Percentiles rank a stretch among this genome's conserved stretches.
Evolutionary conservation across 139 green algal genomes (phyloP).

Genomic region (Micromonas commoda): DNA sequence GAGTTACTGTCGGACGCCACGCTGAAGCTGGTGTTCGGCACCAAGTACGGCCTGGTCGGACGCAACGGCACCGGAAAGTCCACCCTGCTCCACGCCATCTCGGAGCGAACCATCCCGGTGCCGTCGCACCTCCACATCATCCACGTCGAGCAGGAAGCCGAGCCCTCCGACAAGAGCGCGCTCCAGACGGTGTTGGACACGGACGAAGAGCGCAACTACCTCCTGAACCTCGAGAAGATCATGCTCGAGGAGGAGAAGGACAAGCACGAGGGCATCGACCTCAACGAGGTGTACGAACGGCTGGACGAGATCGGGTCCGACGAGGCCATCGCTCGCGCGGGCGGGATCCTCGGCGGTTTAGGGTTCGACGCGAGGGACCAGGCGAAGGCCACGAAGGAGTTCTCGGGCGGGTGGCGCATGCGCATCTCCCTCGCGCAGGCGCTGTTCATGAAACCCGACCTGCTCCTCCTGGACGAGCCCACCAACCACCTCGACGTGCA

Average conservation of each 20-base stretch:
- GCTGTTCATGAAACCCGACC: slow-evolving; percentile 50
- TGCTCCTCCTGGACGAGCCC: slow-evolving; percentile 54
- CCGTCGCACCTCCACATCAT: slow-evolving; percentile 37
- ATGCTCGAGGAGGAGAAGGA: slow-evolving; percentile 33
- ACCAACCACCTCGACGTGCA: slow-evolving; percentile 55
- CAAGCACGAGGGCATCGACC: slow-evolving; percentile 26
- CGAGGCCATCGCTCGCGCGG: slow-evolving; percentile 39
- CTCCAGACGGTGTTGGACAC: slow-evolving; percentile 44
- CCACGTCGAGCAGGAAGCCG: slow-evolving; percentile 53
- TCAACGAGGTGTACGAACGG: slow-evolving; percentile 49
- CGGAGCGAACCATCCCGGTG: slow-evolving; percentile 29
- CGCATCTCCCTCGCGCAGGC: slow-evolving; percentile 46
- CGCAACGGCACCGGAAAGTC: slow-evolving; percentile 51
- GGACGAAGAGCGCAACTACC: slow-evolving; percentile 40
- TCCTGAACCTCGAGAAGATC: slow-evolving; percentile 41
- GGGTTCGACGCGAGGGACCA: slow-evolving; percentile 32
- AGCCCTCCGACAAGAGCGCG: slow-evolving; percentile 39
- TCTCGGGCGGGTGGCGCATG: slow-evolving; percentile 50
- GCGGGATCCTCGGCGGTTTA: slow-evolving; percentile 38
- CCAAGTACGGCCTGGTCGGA: slow-evolving; percentile 46
- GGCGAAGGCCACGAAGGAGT: slow-evolving; percentile 31
- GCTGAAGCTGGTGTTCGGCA: slow-evolving; percentile 26
- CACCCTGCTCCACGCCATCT: slow-evolving; percentile 48
- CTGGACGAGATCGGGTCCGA: slow-evolving; percentile 52
- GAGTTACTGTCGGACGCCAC: slow-evolving; percentile 29